These are phyloP conservation scores for Chernovozyma aurita DNA, from an alignment of 1,139 yeast species.

Conservation along the genomic window DNA sequence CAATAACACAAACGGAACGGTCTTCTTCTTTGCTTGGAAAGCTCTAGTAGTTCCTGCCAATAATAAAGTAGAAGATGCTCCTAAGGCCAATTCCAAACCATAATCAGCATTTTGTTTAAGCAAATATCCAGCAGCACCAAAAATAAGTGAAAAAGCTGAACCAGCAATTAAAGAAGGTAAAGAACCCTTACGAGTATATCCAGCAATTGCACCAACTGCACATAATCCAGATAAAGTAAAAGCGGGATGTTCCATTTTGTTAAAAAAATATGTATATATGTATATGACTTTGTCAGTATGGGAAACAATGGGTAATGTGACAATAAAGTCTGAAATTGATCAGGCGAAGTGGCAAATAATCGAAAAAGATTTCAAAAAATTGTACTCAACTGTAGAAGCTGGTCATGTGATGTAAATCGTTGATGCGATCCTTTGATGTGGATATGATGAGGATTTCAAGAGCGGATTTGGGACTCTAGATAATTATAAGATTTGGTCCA, in stretches of 20 bases:
- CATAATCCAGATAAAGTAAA: conserved; percentile 71
- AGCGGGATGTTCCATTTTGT: conserved; percentile 69
- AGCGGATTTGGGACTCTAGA: too few relatives aligned
- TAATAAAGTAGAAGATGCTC: conserved; percentile 60
- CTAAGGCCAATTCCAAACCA: conserved; percentile 79
- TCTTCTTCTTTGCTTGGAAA: conserved; percentile 53
- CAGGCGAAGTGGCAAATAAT: too few relatives aligned
- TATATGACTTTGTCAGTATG: too few relatives aligned
- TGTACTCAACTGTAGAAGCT: too few relatives aligned
- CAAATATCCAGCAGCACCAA: conserved; percentile 76
- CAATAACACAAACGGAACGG: conserved; percentile 68
- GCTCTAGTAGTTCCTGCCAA: conserved; percentile 72
- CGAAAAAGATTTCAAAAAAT: too few relatives aligned
- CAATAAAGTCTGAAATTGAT: too few relatives aligned
- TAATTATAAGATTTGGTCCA: too few relatives aligned
- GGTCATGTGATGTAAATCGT: too few relatives aligned
- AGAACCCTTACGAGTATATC: conserved; percentile 68
- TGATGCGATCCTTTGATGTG: too few relatives aligned
- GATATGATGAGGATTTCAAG: too few relatives aligned
- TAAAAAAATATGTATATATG: too few relatives aligned
- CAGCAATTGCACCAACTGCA: conserved; percentile 70
- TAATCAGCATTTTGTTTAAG: conserved; percentile 67
- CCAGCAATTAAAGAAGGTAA: conserved; percentile 83
- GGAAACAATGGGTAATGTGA: too few relatives aligned
- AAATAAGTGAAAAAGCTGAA: conserved; percentile 59